phyloP scores from a whole-genome alignment of 805 yeast genomes.

The Pichia eremophila region DNA sequence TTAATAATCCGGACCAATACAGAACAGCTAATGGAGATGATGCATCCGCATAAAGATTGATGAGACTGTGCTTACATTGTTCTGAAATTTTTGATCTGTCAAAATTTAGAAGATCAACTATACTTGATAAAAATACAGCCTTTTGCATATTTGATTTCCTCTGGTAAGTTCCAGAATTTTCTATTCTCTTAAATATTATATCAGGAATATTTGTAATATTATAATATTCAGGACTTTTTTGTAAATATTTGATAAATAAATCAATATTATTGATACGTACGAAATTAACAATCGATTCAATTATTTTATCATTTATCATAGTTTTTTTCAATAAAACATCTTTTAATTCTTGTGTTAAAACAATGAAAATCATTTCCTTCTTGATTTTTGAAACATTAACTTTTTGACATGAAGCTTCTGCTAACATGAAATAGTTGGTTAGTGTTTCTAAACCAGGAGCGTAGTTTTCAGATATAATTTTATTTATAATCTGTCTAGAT shows the following conservation, averaged over 20 bases:
- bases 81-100: slow-evolving; percentile 7
- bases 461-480: slow-evolving; percentile 4
- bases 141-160: slow-evolving; percentile 4
- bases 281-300: slow-evolving; percentile 12
- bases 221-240: slow-evolving; percentile 8
- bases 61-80: slow-evolving; percentile 8
- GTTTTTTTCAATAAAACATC: slow-evolving; percentile 5
- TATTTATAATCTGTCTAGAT: slow-evolving; percentile 11
- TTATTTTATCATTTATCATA: slow-evolving; percentile 5
- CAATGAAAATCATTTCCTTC: slow-evolving; percentile 18
- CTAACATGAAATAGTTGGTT: slow-evolving; percentile 12
- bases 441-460: slow-evolving; percentile 11
- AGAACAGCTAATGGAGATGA: slow-evolving; percentile 20
- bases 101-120: slow-evolving; percentile 11
- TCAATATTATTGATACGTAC: slow-evolving; percentile 11
- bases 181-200: slow-evolving; percentile 3
- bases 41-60: slow-evolving; percentile 14
- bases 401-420: slow-evolving; percentile 9
- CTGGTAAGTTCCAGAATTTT: neutral
- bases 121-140: slow-evolving; percentile 16
- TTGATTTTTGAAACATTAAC: slow-evolving; percentile 11
- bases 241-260: slow-evolving; percentile 17
- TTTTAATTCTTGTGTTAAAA: slow-evolving; percentile 14
- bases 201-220: slow-evolving; percentile 1
- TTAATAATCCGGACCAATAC: slow-evolving; percentile 13